Evolutionary conservation across 1,284 basidiomycete species (phyloP).

Genomic region (Exobasidium cylindrosporum): DNA sequence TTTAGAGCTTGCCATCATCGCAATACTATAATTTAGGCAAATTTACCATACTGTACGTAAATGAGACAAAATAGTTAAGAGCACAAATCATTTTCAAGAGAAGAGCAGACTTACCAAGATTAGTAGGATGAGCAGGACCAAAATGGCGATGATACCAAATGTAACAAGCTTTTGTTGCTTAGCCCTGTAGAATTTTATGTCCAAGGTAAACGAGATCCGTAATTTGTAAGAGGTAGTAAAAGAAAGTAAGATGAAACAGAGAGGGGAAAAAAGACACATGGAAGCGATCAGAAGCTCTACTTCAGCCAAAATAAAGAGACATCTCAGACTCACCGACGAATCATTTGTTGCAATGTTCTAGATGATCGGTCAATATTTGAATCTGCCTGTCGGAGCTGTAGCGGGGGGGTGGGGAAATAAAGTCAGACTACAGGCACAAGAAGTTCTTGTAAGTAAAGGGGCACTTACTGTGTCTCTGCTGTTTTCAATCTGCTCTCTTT

Average conservation of each 20-base stretch:
- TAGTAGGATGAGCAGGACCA: slow-evolving; percentile 53
- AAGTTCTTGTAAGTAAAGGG: not conserved
- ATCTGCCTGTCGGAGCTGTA: slow-evolving; percentile 62
- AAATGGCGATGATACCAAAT: slow-evolving; percentile 46
- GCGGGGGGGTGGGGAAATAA: not conserved
- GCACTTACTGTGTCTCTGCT: slow-evolving; percentile 73
- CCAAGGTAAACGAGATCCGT: slow-evolving; percentile 15
- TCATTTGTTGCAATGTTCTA: slow-evolving; percentile 65
- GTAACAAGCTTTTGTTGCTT: slow-evolving; percentile 53
- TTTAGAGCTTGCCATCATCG: too few species aligned
- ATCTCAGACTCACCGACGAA: slow-evolving; percentile 60
- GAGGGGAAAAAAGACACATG: not conserved
- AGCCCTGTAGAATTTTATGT: slow-evolving; percentile 29
- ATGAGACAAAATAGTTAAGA: not conserved
- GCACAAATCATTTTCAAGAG: not conserved
- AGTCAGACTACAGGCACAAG: not conserved
- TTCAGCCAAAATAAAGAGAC: too few species aligned
- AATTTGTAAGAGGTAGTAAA: slow-evolving; percentile 1
- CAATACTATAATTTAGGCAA: too few species aligned
- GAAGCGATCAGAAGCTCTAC: not conserved
- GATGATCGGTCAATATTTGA: slow-evolving; percentile 63
- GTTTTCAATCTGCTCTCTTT: slow-evolving; percentile 94
- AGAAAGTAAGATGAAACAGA: not conserved
- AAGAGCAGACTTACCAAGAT: slow-evolving; percentile 30
- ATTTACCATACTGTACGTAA: not conserved